Percentiles rank a stretch among this genome's conserved stretches.
Evolutionary conservation across 2,329 filamentous ascomycete species (phyloP).

Genomic region (Pyrenophora tritici-repentis): DNA sequence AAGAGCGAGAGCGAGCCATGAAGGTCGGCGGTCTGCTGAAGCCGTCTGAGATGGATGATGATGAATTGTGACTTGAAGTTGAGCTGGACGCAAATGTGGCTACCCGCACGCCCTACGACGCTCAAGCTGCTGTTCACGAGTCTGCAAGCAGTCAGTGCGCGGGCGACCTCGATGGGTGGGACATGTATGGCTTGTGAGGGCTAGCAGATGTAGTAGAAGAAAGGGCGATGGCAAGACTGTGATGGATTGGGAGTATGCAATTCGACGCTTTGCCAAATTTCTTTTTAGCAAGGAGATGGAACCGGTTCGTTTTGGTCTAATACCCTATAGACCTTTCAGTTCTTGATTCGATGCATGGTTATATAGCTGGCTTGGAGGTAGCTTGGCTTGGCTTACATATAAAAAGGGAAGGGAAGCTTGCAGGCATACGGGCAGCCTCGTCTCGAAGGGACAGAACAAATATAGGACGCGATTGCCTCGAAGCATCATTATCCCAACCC

Average conservation of each 20-base stretch:
- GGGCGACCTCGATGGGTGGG: constrained; percentile 64
- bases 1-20: constrained; percentile 87
- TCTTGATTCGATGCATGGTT: constrained; percentile 29
- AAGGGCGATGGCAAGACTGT: constrained; percentile 10
- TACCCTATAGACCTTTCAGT: constrained; percentile 32
- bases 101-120: constrained; percentile 47
- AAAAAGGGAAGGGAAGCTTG: constrained; percentile 36
- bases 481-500: constrained; percentile 1
- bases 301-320: constrained; percentile 29
- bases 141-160: constrained; percentile 18
- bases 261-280: constrained; percentile 18
- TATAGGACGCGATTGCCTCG: constrained; percentile 15
- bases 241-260: constrained; percentile 17
- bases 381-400: constrained; percentile 30
- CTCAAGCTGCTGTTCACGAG: constrained; percentile 12
- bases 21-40: constrained; percentile 96
- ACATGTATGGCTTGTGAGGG: constrained; percentile 62
- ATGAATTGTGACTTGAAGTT: constrained; percentile 77
- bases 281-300: constrained; percentile 13
- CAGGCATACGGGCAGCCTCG: constrained; percentile 32
- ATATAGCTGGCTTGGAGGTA: constrained; percentile 29
- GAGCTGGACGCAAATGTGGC: constrained; percentile 46
- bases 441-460: constrained; percentile 28
- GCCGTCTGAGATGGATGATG: constrained; percentile 89
- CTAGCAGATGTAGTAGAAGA: constrained; percentile 11